Evolutionary conservation across 305 asterid species (phyloP), one percentile per base, ranked within the genome.

Genomic region (Fraxinus platypoda): DNA sequence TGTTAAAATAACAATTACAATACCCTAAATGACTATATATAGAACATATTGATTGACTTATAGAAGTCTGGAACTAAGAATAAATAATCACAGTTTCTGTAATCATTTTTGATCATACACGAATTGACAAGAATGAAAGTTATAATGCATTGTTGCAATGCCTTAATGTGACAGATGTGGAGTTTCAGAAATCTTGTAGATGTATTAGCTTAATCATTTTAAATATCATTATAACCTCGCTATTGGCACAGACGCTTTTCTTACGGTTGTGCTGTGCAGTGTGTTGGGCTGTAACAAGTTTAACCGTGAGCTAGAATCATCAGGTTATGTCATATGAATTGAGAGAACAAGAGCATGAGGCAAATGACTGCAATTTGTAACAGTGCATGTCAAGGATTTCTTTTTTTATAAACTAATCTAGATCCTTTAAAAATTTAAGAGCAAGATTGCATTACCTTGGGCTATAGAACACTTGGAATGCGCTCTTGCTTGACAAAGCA

Each of bases 381-480:
- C 8, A 4, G 7, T 4, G 23, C 23, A 52, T 15, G 62, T 49
- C 7, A 23, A 23, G 71, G 12, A 23, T 62, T 62, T 19, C 8
- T 33, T 3, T 2, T 31, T 31, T 31, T 2, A 41, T 19, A 9
- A 21, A 23, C 71, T 62, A 66, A 66, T 66, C 19, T 66, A 26
- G 74, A 28, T 52, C 57, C 62, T 3, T 17, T 15, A 21, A 73
- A 8, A 81, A 62, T 74, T 38, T 78, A 78, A 34, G 78, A 25
- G 77, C 34, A 46, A 28, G 21, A 23, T 30, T 57, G 76, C 35
- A 35, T 79, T 90, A 96, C 98, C 98, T 92, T 78, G 99, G 97
- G 89, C 97, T 88, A 85, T 91, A 95, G 90, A 87, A 97, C 81
- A 93, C 92, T 75, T 88, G 83, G 78, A 95, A 95, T 8, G 90